Conservation (phyloP, 2,329 filamentous ascomycete species). For the Aspergillus texensis region DNA sequence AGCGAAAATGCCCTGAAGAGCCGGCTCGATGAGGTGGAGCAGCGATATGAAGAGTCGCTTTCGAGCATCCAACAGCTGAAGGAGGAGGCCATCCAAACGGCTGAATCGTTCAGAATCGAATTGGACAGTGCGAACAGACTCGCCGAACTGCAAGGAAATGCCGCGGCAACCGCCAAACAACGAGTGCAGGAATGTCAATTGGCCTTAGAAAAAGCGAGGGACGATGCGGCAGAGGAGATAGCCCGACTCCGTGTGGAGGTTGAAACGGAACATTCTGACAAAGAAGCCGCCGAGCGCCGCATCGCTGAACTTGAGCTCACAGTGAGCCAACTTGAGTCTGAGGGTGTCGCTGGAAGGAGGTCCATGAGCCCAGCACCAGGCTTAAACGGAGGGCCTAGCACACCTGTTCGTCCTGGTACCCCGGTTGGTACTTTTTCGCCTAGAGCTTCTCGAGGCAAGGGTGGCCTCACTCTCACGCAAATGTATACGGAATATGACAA, state of each 20-base stretch:
- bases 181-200: conserved; percentile 61
- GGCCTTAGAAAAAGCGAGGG: conserved; percentile 60
- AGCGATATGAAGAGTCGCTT: conserved; percentile 83
- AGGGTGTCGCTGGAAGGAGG: conserved; percentile 47
- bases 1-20: conserved; percentile 79
- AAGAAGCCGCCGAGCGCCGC: conserved; percentile 63
- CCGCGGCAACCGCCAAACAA: conserved; percentile 61
- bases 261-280: conserved; percentile 61
- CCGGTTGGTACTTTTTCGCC: conserved; percentile 56
- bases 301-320: conserved; percentile 67
- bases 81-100: conserved; percentile 77
- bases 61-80: conserved; percentile 81
- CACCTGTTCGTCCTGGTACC: conserved; percentile 54
- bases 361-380: conserved; percentile 58
- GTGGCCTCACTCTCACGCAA: conserved; percentile 62
- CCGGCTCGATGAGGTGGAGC: conserved; percentile 79
- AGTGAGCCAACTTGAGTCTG: conserved; percentile 62
- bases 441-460: conserved; percentile 55
- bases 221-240: conserved; percentile 64
- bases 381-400: conserved; percentile 54
- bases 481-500: conserved; percentile 65
- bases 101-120: conserved; percentile 85
- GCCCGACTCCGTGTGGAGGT: conserved; percentile 56
- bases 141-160: conserved; percentile 69
- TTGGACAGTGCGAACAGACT: conserved; percentile 79